Conservation (phyloP, 2,329 filamentous ascomycete species). For the Ceratocystis eucalypticola region DNA sequence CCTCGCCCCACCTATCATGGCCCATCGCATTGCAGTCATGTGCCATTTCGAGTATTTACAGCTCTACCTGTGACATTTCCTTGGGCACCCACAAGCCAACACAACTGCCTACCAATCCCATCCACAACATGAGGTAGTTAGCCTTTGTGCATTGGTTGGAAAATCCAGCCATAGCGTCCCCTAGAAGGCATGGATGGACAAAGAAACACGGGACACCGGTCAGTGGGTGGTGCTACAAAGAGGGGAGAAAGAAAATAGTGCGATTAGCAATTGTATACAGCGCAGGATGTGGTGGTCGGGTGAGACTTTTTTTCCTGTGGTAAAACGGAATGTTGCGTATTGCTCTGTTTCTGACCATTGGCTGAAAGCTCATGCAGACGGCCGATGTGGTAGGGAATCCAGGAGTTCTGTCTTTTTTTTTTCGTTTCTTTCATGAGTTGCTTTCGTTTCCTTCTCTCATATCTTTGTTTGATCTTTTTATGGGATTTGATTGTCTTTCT, state of each 20-base stretch:
- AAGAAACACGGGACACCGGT: constrained; percentile 72
- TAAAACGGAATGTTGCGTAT: constrained; percentile 27
- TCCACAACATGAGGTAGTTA: constrained; percentile 74
- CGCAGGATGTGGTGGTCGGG: neutral
- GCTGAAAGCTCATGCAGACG: neutral
- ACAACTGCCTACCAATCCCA: constrained; percentile 70
- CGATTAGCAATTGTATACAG: constrained; percentile 14
- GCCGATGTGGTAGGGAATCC: neutral
- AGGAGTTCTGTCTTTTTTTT: constrained; percentile 21
- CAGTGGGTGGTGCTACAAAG: constrained; percentile 64
- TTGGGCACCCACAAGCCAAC: constrained; percentile 67
- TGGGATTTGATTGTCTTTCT: neutral
- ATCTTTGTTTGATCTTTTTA: neutral
- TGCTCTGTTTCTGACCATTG: neutral
- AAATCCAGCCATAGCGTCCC: constrained; percentile 61
- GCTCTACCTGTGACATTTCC: constrained; percentile 39
- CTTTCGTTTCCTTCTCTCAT: neutral
- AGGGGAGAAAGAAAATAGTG: constrained; percentile 19
- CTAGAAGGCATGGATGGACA: constrained; percentile 82
- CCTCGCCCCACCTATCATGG: neutral
- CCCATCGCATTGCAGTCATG: neutral
- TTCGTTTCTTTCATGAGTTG: neutral
- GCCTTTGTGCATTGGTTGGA: constrained; percentile 38
- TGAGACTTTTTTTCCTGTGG: neutral
- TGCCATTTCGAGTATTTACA: neutral